Evolutionary conservation across 148 eudicot species (phyloP).

Genomic region (Silene uniflora): DNA sequence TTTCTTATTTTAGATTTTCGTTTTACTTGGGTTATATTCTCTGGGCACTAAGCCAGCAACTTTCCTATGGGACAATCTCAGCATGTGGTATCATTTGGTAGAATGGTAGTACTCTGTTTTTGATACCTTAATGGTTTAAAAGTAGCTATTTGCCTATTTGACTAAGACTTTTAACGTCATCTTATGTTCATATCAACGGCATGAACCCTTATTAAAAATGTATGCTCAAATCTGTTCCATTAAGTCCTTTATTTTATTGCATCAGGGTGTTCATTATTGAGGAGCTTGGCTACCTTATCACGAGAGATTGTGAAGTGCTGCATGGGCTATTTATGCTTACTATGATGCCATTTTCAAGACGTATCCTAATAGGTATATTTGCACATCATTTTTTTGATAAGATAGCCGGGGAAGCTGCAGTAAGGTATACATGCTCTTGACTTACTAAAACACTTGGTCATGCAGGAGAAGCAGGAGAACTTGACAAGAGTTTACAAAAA

Average conservation of each 20-base stretch:
- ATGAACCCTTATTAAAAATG: constrained; percentile 42
- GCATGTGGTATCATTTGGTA: not conserved
- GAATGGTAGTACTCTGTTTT: too few relatives aligned
- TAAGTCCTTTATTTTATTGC: not conserved
- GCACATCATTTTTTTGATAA: too few relatives aligned
- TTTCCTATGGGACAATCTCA: too few relatives aligned
- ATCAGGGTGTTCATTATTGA: constrained; percentile 70
- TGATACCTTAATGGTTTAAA: too few relatives aligned
- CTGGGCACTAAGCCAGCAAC: too few relatives aligned
- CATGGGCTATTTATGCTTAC: constrained; percentile 93
- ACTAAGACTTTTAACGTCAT: not conserved
- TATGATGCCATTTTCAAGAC: constrained; percentile 67
- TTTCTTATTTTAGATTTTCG: not conserved
- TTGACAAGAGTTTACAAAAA: too few relatives aligned
- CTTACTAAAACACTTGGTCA: too few relatives aligned
- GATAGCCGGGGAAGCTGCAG: too few relatives aligned
- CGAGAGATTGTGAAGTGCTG: constrained; percentile 76
- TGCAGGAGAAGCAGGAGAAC: too few relatives aligned
- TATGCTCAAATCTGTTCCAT: not conserved
- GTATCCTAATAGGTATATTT: constrained; percentile 23
- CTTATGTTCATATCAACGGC: constrained; percentile 43
- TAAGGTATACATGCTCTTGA: too few relatives aligned
- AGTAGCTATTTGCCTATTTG: too few relatives aligned
- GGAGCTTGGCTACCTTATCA: constrained; percentile 83
- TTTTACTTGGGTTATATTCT: not conserved